Base-by-base conservation (phyloP, 2,329 filamentous ascomycete genomes). In the Fragosphaeria purpurea region DNA sequence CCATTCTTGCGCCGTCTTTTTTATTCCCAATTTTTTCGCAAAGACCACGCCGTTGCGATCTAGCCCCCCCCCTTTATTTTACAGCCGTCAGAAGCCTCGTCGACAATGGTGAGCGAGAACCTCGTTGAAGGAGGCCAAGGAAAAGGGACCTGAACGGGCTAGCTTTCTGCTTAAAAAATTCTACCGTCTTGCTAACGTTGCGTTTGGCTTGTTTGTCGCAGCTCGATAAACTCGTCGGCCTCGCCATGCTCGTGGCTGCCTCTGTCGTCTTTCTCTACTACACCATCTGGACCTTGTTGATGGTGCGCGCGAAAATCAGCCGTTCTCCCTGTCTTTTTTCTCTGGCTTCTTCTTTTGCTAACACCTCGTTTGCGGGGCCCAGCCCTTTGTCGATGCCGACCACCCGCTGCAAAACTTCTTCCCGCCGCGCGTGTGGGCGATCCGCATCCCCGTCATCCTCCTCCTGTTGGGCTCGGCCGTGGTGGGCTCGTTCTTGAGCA, bases 341-440 rank as follows among this genome's bases (percentile, higher is more conserved):
- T 31, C 59, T 54, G 50, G 33, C 22, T 22, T 47, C 5, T 41
- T 7, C n/a, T 41, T 6, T 11, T 41, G 11, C 48, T 55, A 41
- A 41, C 34, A 13, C 40, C 6, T 30, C 38, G 49, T 37, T 44
- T 46, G 50, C 60, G n/a, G 8, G 8, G 7, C 1, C 4, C 48
- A 98, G 93, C 93, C 93, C 66, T 98, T 98, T 69, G 93, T 98
- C 70, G 93, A 98, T 69, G 80, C 86, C 52, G 88, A 88, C 66
- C 93, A 98, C 69, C 84, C 88, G 51, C 84, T 97, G 53, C 93
- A 98, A 67, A 85, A 85, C 67, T 78, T 97, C 73, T 98, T 98
- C 74, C 93, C 88, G 55, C 91, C 91, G 44, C 90, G 93, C 67
- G 90, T 95, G 66, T 98, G 93, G 93, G 93, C 93, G 54, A 95